Percentiles rank a stretch among this genome's conserved stretches.
Evolutionary conservation across 2,329 filamentous ascomycete species (phyloP).

Genomic region (Parastagonospora avenae): DNA sequence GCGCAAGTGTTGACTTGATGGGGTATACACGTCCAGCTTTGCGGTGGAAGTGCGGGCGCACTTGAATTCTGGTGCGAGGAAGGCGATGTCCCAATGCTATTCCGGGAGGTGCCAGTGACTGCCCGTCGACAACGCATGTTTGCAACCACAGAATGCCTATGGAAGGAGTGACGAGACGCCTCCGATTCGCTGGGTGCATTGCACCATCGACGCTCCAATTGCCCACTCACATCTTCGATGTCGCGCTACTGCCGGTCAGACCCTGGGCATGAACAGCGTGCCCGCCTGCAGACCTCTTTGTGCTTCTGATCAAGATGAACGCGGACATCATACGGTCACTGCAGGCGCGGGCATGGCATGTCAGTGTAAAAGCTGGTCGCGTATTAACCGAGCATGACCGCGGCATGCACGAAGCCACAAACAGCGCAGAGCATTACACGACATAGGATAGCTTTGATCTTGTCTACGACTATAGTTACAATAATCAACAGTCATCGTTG

Average conservation of each 20-base stretch:
- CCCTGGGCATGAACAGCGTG: background rate
- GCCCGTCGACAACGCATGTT: too few relatives aligned
- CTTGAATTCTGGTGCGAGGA: background rate
- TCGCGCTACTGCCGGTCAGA: background rate
- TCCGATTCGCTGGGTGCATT: background rate
- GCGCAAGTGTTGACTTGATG: conserved; percentile 6
- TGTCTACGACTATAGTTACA: too few relatives aligned
- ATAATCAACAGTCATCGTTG: background rate
- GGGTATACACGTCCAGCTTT: conserved; percentile 2
- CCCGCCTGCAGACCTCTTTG: background rate
- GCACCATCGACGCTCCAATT: background rate
- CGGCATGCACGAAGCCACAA: background rate
- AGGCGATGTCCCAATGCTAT: background rate
- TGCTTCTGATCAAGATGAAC: background rate
- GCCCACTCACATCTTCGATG: background rate
- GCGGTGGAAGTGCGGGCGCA: background rate
- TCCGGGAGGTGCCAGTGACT: too few relatives aligned
- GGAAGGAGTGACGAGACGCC: background rate
- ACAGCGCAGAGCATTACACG: too few relatives aligned
- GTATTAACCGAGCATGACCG: background rate
- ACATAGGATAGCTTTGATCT: too few relatives aligned
- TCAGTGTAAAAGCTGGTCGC: background rate
- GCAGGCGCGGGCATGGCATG: background rate
- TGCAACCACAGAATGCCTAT: too few relatives aligned
- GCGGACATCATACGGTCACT: background rate